Evolutionary conservation across 2,329 filamentous ascomycete genomes (phyloP).

Genomic region (Xylariaceae sp.): DNA sequence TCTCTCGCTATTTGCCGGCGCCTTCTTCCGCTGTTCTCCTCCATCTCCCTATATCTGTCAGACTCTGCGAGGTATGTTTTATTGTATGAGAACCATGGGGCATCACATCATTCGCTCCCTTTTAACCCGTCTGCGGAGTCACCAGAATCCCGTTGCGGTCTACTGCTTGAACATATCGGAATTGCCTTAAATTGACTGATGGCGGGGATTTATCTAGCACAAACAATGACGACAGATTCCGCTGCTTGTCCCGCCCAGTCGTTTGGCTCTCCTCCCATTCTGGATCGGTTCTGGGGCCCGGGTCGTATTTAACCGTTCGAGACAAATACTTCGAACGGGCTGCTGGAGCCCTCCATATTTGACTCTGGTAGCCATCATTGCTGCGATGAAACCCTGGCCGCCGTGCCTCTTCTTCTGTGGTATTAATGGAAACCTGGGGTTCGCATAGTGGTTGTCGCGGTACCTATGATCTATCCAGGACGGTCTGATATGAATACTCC

Average conservation of each 20-base stretch:
- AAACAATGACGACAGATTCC: conserved; percentile 16
- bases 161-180: conserved; percentile 4
- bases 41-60: conserved; percentile 14
- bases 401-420: conserved; percentile 21
- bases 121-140: conserved; percentile 18
- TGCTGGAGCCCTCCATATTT: conserved; percentile 17
- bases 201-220: conserved; percentile 8
- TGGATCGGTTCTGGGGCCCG: conserved; percentile 8
- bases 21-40: conserved; percentile 14
- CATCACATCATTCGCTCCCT: conserved; percentile 5
- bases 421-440: conserved; percentile 25
- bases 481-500: conserved; percentile 16
- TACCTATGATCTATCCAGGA: too few species aligned
- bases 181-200: conserved; percentile 14
- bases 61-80: conserved; percentile 1
- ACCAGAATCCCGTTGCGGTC: conserved; percentile 14
- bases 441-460: conserved; percentile 25
- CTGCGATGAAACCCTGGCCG: conserved; percentile 25
- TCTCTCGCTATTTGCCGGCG: conserved; percentile 19
- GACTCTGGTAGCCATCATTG: conserved; percentile 15
- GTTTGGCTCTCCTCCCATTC: conserved; percentile 5
- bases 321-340: conserved; percentile 7
- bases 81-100: not conserved
- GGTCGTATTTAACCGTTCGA: conserved; percentile 26
- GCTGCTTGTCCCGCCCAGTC: conserved; percentile 5